A percentile compares a stretch with the other conserved stretches of the same genome.
phyloP scores from a whole-genome alignment of 2,329 filamentous ascomycete genomes.

The Claviceps sp. region DNA sequence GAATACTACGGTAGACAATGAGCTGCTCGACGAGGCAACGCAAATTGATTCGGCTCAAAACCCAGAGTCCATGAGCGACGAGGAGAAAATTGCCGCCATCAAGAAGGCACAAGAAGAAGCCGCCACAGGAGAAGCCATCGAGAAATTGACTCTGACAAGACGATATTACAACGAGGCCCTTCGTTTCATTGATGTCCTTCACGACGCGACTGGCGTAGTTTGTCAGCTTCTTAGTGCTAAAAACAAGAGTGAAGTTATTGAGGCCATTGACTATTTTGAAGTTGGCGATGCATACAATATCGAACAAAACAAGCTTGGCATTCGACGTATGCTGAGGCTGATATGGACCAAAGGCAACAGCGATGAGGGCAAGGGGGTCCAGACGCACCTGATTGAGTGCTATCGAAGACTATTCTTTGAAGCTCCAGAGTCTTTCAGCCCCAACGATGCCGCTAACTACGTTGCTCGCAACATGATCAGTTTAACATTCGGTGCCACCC shows the following conservation, averaged over 20 bases:
- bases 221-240: constrained; percentile 82
- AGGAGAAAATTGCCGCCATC: constrained; percentile 59
- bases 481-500: constrained; percentile 87
- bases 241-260: constrained; percentile 97
- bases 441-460: constrained; percentile 88
- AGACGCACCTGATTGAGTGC: constrained; percentile 90
- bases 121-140: constrained; percentile 76
- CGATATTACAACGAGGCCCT: constrained; percentile 90
- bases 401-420: constrained; percentile 95
- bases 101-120: constrained; percentile 77
- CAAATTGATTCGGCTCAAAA: constrained; percentile 61
- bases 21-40: constrained; percentile 78
- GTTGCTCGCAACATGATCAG: constrained; percentile 98
- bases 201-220: constrained; percentile 66
- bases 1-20: constrained; percentile 60
- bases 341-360: constrained; percentile 99
- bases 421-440: constrained; percentile 73
- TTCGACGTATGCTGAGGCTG: constrained; percentile 85
- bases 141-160: constrained; percentile 73
- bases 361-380: constrained; percentile 95
- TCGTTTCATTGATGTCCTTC: constrained; percentile 83
- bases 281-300: constrained; percentile 93
- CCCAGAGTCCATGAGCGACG: constrained; percentile 57
- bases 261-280: constrained; percentile 97
- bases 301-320: constrained; percentile 82